Conservation (phyloP, 1,139 yeast genomes). For the Eremothecium gossypii region DNA sequence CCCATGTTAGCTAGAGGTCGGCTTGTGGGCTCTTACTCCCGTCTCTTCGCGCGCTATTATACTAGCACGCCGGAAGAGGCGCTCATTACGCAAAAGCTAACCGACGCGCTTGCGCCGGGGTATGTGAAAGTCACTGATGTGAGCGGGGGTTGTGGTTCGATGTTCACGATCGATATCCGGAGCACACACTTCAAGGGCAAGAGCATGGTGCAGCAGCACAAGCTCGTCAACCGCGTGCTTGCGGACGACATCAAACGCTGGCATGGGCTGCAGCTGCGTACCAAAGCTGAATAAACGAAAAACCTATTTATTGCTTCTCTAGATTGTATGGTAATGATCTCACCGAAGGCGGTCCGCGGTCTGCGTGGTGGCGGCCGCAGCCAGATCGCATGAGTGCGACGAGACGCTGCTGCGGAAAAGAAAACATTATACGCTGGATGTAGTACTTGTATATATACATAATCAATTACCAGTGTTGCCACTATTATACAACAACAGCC, state of each 20-base stretch:
- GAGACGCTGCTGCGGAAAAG: not conserved
- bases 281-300: conserved; percentile 35
- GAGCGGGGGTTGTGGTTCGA: conserved; percentile 95
- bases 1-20: not conserved
- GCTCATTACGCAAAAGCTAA: conserved; percentile 49
- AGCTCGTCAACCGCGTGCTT: conserved; percentile 72
- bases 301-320: too few relatives aligned
- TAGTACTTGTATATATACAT: conserved; percentile 1
- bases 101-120: conserved; percentile 48
- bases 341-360: too few relatives aligned
- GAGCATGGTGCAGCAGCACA: conserved; percentile 82
- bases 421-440: not conserved
- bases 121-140: conserved; percentile 65
- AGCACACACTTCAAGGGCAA: conserved; percentile 70
- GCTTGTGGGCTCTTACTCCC: not conserved
- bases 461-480: too few relatives aligned
- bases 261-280: conserved; percentile 89
- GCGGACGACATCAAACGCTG: conserved; percentile 82
- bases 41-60: conserved; percentile 7
- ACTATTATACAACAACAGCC: too few relatives aligned
- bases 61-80: conserved; percentile 57
- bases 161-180: conserved; percentile 82
- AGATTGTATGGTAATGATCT: too few relatives aligned
- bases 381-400: too few relatives aligned
- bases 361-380: too few relatives aligned